phyloP scores from a whole-genome alignment of 495 filamentous ascomycete genomes.

The Schizothecium vesticola region DNA sequence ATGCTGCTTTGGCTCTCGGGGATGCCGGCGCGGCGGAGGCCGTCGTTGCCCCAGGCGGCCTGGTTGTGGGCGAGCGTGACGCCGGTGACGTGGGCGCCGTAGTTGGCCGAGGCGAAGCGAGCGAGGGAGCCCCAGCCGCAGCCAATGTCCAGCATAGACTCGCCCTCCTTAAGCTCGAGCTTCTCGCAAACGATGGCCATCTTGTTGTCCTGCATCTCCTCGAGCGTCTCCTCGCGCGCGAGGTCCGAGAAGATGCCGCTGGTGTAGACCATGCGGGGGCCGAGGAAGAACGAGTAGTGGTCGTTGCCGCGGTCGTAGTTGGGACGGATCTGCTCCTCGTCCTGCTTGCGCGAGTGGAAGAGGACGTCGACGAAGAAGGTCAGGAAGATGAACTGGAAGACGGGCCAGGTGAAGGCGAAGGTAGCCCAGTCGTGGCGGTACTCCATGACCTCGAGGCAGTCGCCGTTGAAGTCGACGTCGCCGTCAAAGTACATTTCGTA shows the following conservation, averaged over 20 bases:
- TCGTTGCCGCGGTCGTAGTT: conserved; percentile 87
- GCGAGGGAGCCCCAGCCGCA: conserved; percentile 85
- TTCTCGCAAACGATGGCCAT: conserved; percentile 80
- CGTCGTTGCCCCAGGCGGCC: conserved; percentile 75
- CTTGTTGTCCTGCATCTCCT: conserved; percentile 88
- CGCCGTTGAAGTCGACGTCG: conserved; percentile 80
- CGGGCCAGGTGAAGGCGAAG: conserved; percentile 66
- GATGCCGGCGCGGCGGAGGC: conserved; percentile 62
- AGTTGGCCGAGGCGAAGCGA: conserved; percentile 72
- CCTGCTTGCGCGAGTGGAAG: conserved; percentile 72
- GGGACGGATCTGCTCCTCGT: conserved; percentile 81
- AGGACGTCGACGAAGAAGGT: conserved; percentile 69
- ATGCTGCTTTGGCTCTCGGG: conserved; percentile 67
- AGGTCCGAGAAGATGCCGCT: conserved; percentile 74
- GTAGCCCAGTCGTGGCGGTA: conserved; percentile 84
- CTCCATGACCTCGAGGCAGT: conserved; percentile 72
- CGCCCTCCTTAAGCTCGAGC: conserved; percentile 64
- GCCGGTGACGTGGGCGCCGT: conserved; percentile 71
- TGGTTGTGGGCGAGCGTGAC: conserved; percentile 79
- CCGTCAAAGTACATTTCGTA: conserved; percentile 86
- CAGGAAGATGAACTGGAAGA: conserved; percentile 44
- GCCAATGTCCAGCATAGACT: conserved; percentile 73
- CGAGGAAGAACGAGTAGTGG: conserved; percentile 84
- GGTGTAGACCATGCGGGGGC: conserved; percentile 87
- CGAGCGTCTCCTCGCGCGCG: conserved; percentile 68